Percentiles rank a stretch among this genome's conserved stretches.
phyloP scores from a whole-genome alignment of 768 basidiomycete genomes.

The Trametes villosa region DNA sequence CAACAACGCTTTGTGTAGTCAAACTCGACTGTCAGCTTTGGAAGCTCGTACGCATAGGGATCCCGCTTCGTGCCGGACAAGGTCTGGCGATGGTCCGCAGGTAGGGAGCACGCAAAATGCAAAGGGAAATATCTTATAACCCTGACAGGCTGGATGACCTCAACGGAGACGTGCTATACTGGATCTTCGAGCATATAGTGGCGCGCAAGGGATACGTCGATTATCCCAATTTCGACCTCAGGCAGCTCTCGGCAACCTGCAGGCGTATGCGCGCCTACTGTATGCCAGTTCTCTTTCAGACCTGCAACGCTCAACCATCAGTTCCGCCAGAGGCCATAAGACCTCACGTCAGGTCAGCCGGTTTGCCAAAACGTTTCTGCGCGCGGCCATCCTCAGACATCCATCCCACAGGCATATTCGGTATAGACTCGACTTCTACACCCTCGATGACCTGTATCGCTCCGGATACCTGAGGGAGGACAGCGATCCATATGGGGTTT shows the following conservation, averaged over 20 bases:
- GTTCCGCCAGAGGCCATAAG: not conserved
- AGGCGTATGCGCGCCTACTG: not conserved
- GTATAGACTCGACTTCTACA: not conserved
- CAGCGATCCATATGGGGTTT: not conserved
- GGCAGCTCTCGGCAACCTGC: not conserved
- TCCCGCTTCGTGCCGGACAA: too few species aligned
- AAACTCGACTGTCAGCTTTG: too few species aligned
- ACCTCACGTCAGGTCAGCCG: not conserved
- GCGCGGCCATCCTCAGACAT: not conserved
- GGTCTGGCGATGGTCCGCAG: too few species aligned
- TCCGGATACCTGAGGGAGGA: not conserved
- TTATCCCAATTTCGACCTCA: too few species aligned
- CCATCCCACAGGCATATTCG: not conserved
- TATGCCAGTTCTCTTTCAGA: not conserved
- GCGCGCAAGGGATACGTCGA: too few species aligned
- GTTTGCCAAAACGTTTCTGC: not conserved
- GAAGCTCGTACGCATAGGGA: too few species aligned
- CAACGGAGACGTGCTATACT: too few species aligned
- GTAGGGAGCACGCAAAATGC: too few species aligned
- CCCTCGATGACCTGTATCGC: not conserved
- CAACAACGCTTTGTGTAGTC: too few species aligned
- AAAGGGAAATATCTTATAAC: too few species aligned
- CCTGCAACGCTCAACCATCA: not conserved
- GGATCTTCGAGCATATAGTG: too few species aligned
- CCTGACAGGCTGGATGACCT: too few species aligned